Evolutionary conservation across 2,329 filamentous ascomycete species (phyloP), one percentile per base, ranked within the genome.

Genomic region (Colletotrichum paranaense): DNA sequence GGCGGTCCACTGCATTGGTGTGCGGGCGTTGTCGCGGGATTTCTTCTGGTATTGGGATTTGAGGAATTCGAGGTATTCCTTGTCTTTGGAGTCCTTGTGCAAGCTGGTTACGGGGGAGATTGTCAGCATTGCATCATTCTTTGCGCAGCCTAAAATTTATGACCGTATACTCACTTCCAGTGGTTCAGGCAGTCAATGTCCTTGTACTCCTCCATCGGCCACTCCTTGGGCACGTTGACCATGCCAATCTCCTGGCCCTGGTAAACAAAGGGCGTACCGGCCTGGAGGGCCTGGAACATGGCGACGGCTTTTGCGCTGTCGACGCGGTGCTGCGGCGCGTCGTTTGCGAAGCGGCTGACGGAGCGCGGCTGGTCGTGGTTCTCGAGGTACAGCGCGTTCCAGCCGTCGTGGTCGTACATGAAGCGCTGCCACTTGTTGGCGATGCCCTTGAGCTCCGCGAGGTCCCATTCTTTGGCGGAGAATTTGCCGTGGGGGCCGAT

Each of bases 1-100:
- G n/a, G 81, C 78, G 74, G 90, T 86, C 93, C 93, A 95, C 78
- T 94, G 92, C 81, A 95, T 91, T 0, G 93, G 93, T 0, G 91
- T 91, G 58, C 93, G 87, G 8, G 90, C 90, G 80, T 95, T 93
- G 80, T 95, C 93, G 26, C 93, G 82, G 8, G 88, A 90, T 78
- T 91, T 90, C 75, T 86, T 84, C 73, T 89, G 87, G 77, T 91
- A 85, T n/a, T 89, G 85, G 8, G 76, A 75, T 73, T 74, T 85
- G 76, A 80, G 80, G 24, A 81, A 78, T 9, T 80, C 78, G 42
- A 84, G 80, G 38, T 82, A 81, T 63, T 83, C 79, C 65, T 80
- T 82, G 76, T 86, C 81, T 24, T 81, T 78, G 5, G 80, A 80
- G 72, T 84, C 80, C 71, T 83, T 84, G 77, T 81, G 77, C 8